Base-by-base conservation (phyloP, 495 filamentous ascomycete species). In the Tuber aestivum region DNA sequence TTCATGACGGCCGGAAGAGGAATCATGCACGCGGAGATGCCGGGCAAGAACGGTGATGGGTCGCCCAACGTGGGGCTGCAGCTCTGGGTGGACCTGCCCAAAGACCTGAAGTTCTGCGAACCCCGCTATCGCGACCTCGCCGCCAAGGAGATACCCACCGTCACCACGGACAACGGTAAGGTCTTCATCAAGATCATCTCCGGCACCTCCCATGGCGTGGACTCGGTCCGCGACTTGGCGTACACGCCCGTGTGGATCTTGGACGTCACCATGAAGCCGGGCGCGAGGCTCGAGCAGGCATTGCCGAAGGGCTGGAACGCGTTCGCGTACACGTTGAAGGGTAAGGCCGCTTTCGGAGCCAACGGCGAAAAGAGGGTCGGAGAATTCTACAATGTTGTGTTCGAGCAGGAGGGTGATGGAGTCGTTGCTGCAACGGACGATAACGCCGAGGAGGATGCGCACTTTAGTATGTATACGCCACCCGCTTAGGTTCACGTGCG, bases 11-110 rank as follows among this genome's bases (percentile, higher is more conserved):
- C 95, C 6, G 95, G 95, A 0, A 86, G 89, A 7, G 95, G 95
- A 9, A 97, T 97, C 82, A 92, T 98, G 88, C 95, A 98, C 82
- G 93, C 95, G 16, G 95, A 98, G 86, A 98, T 98, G 94, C 95
- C 95, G 32, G 87, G 90, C 69, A 91, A 93, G 83, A 93, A 93
- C 78, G 76, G 84, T 3, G 92, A 96, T 82, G 94, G 93, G 8
- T 88, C 85, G 69, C 86, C 91, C 69, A 97, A 93, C 81, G 89
- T 97, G 75, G 95, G 95, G 10, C 87, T 99, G 85, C 95, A 97
- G 85, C 86, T 97, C 8, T 97, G 95, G 95, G 95, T 97, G 42
- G 95, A 98, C 82, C 85, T 98, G 12, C 95, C 95, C 1, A 84
- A 90, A 83, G 82, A 90, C 50, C 86, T 97, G 23, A 98, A 98